These are phyloP conservation scores for Pisolithus albus DNA, from an alignment of 768 basidiomycete genomes.

Conservation along the genomic window DNA sequence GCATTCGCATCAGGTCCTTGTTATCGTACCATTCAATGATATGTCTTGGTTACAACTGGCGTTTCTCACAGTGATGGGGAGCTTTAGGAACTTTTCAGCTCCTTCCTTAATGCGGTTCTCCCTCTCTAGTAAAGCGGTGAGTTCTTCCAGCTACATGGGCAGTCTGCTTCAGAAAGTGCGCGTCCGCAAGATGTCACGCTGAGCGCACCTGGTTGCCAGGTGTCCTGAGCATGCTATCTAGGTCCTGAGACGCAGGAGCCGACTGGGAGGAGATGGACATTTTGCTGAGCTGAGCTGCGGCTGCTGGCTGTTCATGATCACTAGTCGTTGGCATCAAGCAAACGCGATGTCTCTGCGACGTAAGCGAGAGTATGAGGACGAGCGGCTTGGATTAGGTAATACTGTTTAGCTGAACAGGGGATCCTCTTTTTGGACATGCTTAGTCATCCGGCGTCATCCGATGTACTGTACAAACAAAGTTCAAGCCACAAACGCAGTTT, in stretches of 20 bases:
- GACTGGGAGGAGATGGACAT: conserved; percentile 27
- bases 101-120: conserved; percentile 86
- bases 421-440: not conserved
- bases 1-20: conserved; percentile 57
- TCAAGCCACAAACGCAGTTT: conserved; percentile 22
- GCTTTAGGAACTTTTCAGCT: conserved; percentile 81
- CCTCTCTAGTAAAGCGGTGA: conserved; percentile 62
- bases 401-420: not conserved
- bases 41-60: conserved; percentile 5
- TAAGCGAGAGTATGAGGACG: too few species aligned
- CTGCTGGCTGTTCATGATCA: conserved; percentile 23
- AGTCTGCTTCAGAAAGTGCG: not conserved
- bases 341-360: not conserved
- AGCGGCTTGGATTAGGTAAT: not conserved
- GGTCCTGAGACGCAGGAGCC: conserved; percentile 19
- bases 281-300: conserved; percentile 18
- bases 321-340: conserved; percentile 23
- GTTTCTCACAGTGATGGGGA: conserved; percentile 44
- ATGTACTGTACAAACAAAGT: conserved; percentile 25
- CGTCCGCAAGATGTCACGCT: not conserved
- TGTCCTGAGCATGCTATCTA: conserved; percentile 14
- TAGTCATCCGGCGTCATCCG: conserved; percentile 17
- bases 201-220: conserved; percentile 26
- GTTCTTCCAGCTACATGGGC: conserved; percentile 48
- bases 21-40: conserved; percentile 5